Evolutionary conservation across 257 asterid genomes (phyloP), one percentile per base, ranked within the genome.

Genomic region (Nicotiana sylvestris): DNA sequence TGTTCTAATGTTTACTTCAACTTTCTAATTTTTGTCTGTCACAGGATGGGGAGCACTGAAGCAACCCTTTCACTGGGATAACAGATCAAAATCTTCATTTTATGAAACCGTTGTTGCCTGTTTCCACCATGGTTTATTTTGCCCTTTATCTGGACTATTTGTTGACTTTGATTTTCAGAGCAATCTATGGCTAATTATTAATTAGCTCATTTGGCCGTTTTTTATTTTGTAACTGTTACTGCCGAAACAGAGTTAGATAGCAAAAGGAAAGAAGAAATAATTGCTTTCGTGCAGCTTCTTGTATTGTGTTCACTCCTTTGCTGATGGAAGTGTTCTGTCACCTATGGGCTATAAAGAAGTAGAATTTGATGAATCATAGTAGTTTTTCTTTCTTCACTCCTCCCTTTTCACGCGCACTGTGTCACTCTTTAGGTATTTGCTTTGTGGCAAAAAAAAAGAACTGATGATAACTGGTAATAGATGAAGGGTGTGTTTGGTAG

Each of bases 31-130:
- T 77, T 27, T 58, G 12, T 82, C 51, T 57, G 55, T 33, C 84
- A 89, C 90, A 91, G 94, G 91, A 56, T 39, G 89, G 21, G 33
- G 89, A 85, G 30, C 88, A 88, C 66, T 88, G 86, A 85, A 83
- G 76, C 69, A 21, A 43, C 82, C 80, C 68, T 16, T 46, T 53
- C 78, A 61, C 77, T 49, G 60, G 62, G 81, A 81, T 76, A 21
- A 27, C 65, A 60, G 5, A 17, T 55, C 21, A 10, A 33, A 0
- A 9, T 46, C 46, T 80, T 65, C 64, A 16, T 62, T 25, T 25
- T 0, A 43, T 65, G 53, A 65, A 76, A 80, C 65, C 49, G 83
- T 46, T 2, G 65, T 80, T 65, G 5, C 82, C 76, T 16, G 56
- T 35, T 60, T 78, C 29, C 21, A 16, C 21, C 53, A 32, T 56